Conservation (phyloP, 2,329 filamentous ascomycete species). For the Claviceps spartinae region DNA sequence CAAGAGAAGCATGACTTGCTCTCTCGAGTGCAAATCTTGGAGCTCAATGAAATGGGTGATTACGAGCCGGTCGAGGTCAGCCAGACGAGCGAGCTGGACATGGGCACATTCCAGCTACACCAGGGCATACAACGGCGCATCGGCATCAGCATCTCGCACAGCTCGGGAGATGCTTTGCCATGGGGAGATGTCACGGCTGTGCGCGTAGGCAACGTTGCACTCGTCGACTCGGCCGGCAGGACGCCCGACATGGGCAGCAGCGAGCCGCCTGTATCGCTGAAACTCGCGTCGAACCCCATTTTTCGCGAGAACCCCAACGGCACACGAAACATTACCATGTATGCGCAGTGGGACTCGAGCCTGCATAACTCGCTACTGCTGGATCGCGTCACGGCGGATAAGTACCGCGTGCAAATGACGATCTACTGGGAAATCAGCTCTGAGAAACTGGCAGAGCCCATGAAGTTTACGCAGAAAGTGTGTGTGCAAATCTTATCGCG, state of each 20-base stretch:
- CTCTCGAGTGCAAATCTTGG: slow-evolving; percentile 73
- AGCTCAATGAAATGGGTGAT: slow-evolving; percentile 80
- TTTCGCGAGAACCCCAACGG: slow-evolving; percentile 82
- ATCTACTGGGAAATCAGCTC: slow-evolving; percentile 78
- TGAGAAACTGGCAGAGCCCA: slow-evolving; percentile 70
- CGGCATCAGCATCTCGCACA: slow-evolving; percentile 78
- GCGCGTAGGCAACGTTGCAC: slow-evolving; percentile 65
- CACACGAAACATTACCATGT: slow-evolving; percentile 70
- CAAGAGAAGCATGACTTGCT: slow-evolving; percentile 93
- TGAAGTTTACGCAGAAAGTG: slow-evolving; percentile 72
- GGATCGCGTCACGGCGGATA: slow-evolving; percentile 87
- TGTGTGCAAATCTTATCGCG: slow-evolving; percentile 74
- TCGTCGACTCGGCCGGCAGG: slow-evolving; percentile 76
- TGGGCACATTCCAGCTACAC: slow-evolving; percentile 87
- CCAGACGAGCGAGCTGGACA: slow-evolving; percentile 69
- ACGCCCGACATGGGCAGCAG: slow-evolving; percentile 63
- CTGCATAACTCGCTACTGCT: slow-evolving; percentile 82
- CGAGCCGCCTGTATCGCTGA: slow-evolving; percentile 62
- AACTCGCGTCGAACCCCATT: slow-evolving; percentile 62
- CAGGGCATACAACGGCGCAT: slow-evolving; percentile 87
- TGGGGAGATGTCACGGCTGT: slow-evolving; percentile 75
- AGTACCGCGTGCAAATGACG: slow-evolving; percentile 79
- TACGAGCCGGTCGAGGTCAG: slow-evolving; percentile 89
- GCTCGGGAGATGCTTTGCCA: slow-evolving; percentile 72
- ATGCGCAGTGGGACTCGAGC: slow-evolving; percentile 95